Base-by-base conservation (phyloP, 768 basidiomycete genomes). In the Boletus fagicola region DNA sequence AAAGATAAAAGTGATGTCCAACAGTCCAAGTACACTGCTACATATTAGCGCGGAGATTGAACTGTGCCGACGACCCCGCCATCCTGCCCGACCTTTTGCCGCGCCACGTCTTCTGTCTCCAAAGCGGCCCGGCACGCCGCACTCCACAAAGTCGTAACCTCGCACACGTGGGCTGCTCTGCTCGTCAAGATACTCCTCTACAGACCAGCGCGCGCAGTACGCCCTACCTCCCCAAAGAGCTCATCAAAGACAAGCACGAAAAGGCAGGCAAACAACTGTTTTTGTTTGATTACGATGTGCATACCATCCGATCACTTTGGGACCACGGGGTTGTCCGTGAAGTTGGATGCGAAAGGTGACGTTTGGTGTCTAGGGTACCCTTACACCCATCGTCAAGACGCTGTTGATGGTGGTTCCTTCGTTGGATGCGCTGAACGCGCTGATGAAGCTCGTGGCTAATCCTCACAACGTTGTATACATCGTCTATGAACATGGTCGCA, bases 341-440 rank as follows among this genome's bases (percentile, higher is more conserved):
- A n/a, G n/a, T n/a, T n/a, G n/a, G n/a, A 5, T 39, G 40, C 9
- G 15, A 39, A 16, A 28, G 24, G 5, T 49, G 36, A 30, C 7
- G 22, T 22, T 40, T 47, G 36, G 11, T 35, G 7, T 36, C 26
- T 49, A 96, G 90, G 96, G 96, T 7, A 99, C 96, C 0, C 86
- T 99, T 59, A 87, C 96, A 2, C 96, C 96, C 2, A 98, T 99
- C 73, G 96, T 99, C 71, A 96, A 94, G 77, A 84, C 84, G 16
- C 96, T 96, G 0, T 85, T 88, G 49, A 88, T 89, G 77, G 96
- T 96, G 3, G 74, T 86, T 2, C 96, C 96, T 0, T 88, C 92
- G 1, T 71, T 80, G 7, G 78, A 80, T 20, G 87, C 95, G 4
- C 81, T 95, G 43, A 76, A 79, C 51, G 90, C 91, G 0, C 86